These are phyloP conservation scores for Gynandropsis gynandra DNA, from an alignment of 345 rosid genomes.

Conservation along the genomic window DNA sequence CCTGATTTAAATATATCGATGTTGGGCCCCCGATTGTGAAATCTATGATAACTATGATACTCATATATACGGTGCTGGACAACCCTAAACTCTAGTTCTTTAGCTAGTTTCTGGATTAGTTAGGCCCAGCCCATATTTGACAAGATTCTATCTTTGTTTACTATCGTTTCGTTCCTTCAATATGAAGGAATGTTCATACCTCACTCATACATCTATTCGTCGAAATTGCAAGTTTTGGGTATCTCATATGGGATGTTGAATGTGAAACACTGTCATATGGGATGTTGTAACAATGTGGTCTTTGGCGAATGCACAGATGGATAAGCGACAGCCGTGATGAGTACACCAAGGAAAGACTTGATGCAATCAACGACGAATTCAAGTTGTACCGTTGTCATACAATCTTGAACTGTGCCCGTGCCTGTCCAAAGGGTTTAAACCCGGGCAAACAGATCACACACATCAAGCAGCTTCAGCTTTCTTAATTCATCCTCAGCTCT, in stretches of 20 bases:
- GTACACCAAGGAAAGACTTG: slow-evolving; percentile 78
- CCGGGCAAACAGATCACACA: slow-evolving; percentile 86
- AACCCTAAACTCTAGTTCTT: too few species aligned
- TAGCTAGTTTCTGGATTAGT: too few species aligned
- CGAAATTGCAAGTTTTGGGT: not conserved
- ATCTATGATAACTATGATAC: too few species aligned
- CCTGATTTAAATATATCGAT: too few species aligned
- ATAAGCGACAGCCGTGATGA: slow-evolving; percentile 97
- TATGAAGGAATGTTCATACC: too few species aligned
- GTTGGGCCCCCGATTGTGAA: too few species aligned
- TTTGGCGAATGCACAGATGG: slow-evolving; percentile 57
- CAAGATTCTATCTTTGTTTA: too few species aligned
- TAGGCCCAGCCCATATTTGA: too few species aligned
- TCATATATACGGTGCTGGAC: too few species aligned
- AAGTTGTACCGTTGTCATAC: slow-evolving; percentile 99
- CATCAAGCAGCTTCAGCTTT: slow-evolving; percentile 67
- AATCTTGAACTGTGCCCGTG: slow-evolving; percentile 91
- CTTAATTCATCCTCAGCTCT: not conserved
- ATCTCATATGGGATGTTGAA: not conserved
- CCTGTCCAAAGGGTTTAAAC: slow-evolving; percentile 97
- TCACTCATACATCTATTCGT: too few species aligned
- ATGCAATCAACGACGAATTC: slow-evolving; percentile 80
- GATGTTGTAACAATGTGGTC: not conserved
- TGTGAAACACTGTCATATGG: not conserved
- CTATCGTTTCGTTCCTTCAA: too few species aligned